Evolutionary conservation across 176 grass and related monocot genomes (phyloP), one percentile per base, ranked within the genome.

Genomic region (Ampelocalamus luodianensis): DNA sequence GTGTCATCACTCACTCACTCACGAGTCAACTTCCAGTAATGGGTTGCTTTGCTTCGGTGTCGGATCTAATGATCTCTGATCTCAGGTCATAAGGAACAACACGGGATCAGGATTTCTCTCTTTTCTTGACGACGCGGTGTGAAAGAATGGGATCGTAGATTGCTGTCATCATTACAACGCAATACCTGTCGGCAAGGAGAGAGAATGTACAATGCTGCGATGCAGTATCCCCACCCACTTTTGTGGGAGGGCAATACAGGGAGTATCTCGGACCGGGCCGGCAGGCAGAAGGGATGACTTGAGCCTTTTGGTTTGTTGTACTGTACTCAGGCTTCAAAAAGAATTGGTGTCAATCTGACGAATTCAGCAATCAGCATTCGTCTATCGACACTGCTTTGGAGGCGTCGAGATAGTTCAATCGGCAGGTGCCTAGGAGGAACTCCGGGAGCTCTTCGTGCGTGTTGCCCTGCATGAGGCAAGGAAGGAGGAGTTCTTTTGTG

Each of bases 371-470:
- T 91, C 85, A 87, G 81, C 85, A 91, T 70, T 91, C 89, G 46
- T 99, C 87, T 51, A 99, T 90, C 3, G 93, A 83, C 51, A 91
- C 86, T 43, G 96, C 84, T 86, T 94, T 99, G 42, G 93, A 71
- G 77, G 90, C 86, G 67, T 99, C 96, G 50, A 99, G 86, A 68
- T 94, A 91, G 83, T 94, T 96, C 84, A 99, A 68, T 24, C 93
- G 72, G 82, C 93, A 96, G 22, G 96, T 99, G 55, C 96, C 96
- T 4, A 99, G 86, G 46, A 96, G 90, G 81, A 89, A 79, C 78
- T 96, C 96, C 20, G 93, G 97, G 46, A 99, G 93, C 88, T 99
- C 96, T 90, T 99, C 97, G 74, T 92, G 67, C 0, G 91, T 92
- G 68, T 96, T 96, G n/a, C 93, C 93, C 97, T 99, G 87, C 77